These are phyloP conservation scores for Fusarium veterinarium DNA, from an alignment of 2,329 filamentous ascomycete genomes.

Conservation along the genomic window DNA sequence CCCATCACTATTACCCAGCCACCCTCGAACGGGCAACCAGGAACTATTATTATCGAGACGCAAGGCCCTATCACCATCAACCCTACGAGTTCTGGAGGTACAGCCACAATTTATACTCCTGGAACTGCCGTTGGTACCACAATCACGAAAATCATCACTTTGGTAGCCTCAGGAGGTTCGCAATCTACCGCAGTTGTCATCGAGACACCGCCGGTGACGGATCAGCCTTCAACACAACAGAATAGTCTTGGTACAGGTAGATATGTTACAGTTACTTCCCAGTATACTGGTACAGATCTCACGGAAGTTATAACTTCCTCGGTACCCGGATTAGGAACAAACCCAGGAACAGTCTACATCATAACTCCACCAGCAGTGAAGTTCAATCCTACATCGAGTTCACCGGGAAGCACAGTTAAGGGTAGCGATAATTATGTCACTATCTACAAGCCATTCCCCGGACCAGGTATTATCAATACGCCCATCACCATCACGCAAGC, in stretches of 20 bases:
- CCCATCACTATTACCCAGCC: conserved; percentile 25
- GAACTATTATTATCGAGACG: conserved; percentile 27
- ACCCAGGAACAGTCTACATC: conserved; percentile 18
- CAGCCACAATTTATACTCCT: conserved; percentile 16
- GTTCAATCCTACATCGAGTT: not conserved
- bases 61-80: conserved; percentile 17
- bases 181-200: conserved; percentile 3
- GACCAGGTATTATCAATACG: conserved; percentile 17
- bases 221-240: not conserved
- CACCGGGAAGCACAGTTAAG: not conserved
- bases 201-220: conserved; percentile 10
- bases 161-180: not conserved
- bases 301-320: conserved; percentile 11
- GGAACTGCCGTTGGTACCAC: conserved; percentile 6
- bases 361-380: conserved; percentile 9
- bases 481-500: conserved; percentile 14
- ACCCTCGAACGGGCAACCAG: conserved; percentile 19
- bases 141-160: not conserved
- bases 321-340: not conserved
- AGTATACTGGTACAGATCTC: conserved; percentile 8
- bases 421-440: conserved; percentile 23
- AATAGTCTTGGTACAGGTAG: not conserved
- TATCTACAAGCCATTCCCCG: conserved; percentile 20
- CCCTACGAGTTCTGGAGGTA: not conserved
- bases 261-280: not conserved